phyloP scores from a whole-genome alignment of 331 rosid species.

The Malus hybrid region DNA sequence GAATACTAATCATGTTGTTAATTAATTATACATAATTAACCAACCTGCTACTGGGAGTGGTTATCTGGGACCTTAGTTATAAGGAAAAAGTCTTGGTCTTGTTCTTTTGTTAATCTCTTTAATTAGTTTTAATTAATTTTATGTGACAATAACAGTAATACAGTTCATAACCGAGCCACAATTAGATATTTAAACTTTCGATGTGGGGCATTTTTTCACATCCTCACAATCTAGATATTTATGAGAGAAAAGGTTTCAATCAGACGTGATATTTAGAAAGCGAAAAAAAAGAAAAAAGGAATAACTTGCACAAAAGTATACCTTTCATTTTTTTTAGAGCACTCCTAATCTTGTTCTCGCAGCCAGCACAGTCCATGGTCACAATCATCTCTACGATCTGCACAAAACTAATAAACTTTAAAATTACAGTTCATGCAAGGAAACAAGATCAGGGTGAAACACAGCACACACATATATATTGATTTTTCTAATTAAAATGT shows the following conservation, averaged over 20 bases:
- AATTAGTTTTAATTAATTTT: neutral
- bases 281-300: neutral
- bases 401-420: neutral
- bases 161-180: too few species aligned
- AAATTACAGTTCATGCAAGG: neutral
- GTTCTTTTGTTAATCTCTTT: neutral
- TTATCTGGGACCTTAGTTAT: neutral
- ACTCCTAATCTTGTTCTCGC: conserved; percentile 57
- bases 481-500: too few species aligned
- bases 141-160: neutral
- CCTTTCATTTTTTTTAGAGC: conserved; percentile 57
- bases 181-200: neutral
- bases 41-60: neutral
- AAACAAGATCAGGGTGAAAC: neutral
- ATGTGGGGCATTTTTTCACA: neutral
- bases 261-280: neutral
- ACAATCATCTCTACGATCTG: conserved; percentile 68
- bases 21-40: too few species aligned
- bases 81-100: neutral
- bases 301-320: neutral
- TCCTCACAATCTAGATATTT: neutral
- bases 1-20: neutral
- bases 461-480: neutral
- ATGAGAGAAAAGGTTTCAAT: too few species aligned
- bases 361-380: conserved; percentile 65